These are phyloP conservation scores for Aleurites moluccanus DNA, from an alignment of 441 rosid species.

Conservation along the genomic window DNA sequence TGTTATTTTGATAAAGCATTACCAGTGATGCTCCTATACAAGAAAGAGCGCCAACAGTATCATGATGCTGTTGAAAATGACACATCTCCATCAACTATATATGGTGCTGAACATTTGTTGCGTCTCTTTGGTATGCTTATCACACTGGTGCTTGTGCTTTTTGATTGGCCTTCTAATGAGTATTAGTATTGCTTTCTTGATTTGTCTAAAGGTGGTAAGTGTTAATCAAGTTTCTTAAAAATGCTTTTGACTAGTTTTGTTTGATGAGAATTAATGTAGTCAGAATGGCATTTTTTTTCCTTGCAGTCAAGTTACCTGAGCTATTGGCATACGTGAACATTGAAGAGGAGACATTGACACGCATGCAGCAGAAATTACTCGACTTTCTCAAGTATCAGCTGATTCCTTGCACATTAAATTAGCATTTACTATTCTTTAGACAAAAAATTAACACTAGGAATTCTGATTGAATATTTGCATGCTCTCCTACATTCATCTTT, in stretches of 20 bases:
- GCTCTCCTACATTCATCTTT: neutral
- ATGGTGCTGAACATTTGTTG: constrained; percentile 96
- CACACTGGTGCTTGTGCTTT: constrained; percentile 1
- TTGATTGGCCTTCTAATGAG: neutral
- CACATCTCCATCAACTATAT: constrained; percentile 81
- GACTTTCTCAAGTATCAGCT: constrained; percentile 82
- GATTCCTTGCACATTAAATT: constrained; percentile 16
- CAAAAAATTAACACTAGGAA: neutral
- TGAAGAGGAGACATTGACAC: constrained; percentile 83
- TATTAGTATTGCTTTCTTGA: neutral
- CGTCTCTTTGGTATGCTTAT: constrained; percentile 82
- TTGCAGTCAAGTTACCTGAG: constrained; percentile 93
- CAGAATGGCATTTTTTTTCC: constrained; percentile 4
- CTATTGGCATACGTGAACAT: constrained; percentile 78
- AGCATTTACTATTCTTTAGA: neutral
- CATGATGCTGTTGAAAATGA: constrained; percentile 53
- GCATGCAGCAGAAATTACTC: constrained; percentile 78
- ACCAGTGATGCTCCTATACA: constrained; percentile 78
- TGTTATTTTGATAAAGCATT: constrained; percentile 92
- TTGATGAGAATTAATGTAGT: neutral
- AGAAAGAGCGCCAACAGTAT: constrained; percentile 87
- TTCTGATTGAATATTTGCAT: neutral
- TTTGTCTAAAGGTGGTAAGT: neutral
- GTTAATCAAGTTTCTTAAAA: neutral
- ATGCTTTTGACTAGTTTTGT: neutral